These are phyloP conservation scores for Leptographium wingfieldii DNA, from an alignment of 2,329 filamentous ascomycete genomes.

Conservation along the genomic window DNA sequence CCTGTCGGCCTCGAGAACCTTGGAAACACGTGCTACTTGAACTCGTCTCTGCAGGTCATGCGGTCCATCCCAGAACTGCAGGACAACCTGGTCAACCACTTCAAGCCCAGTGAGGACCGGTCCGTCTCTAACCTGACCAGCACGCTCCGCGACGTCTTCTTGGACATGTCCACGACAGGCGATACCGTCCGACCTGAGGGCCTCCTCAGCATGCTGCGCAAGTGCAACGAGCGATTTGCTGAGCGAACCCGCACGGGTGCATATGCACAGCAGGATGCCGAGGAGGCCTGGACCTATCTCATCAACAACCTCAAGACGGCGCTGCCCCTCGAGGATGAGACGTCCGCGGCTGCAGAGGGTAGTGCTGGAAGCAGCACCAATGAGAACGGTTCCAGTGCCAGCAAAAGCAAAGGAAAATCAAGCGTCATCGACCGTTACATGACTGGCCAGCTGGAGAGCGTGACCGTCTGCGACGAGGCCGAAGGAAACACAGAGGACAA, in stretches of 20 bases:
- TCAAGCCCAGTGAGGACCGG: slow-evolving; percentile 19
- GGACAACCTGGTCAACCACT: slow-evolving; percentile 54
- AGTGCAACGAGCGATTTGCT: slow-evolving; percentile 81
- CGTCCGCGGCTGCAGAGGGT: background rate
- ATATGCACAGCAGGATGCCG: slow-evolving; percentile 95
- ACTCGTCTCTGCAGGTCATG: slow-evolving; percentile 89
- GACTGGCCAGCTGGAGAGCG: slow-evolving; percentile 65
- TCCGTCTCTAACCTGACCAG: slow-evolving; percentile 50
- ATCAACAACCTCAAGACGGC: slow-evolving; percentile 70
- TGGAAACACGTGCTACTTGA: slow-evolving; percentile 97
- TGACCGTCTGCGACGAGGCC: slow-evolving; percentile 73
- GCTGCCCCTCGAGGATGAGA: slow-evolving; percentile 48
- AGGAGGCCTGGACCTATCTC: slow-evolving; percentile 97
- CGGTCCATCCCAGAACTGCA: slow-evolving; percentile 85
- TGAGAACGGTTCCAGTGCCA: background rate
- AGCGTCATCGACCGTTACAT: slow-evolving; percentile 42
- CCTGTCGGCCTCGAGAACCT: slow-evolving; percentile 84
- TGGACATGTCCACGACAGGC: slow-evolving; percentile 80
- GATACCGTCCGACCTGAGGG: slow-evolving; percentile 70
- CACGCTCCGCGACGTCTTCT: slow-evolving; percentile 72
- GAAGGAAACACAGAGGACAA: slow-evolving; percentile 65
- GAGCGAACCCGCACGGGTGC: slow-evolving; percentile 76
- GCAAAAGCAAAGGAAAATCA: background rate
- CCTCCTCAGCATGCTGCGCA: slow-evolving; percentile 71
- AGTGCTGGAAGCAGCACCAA: background rate